Conservation (phyloP, 2,329 filamentous ascomycete genomes). For the Cercospora citrullina region DNA sequence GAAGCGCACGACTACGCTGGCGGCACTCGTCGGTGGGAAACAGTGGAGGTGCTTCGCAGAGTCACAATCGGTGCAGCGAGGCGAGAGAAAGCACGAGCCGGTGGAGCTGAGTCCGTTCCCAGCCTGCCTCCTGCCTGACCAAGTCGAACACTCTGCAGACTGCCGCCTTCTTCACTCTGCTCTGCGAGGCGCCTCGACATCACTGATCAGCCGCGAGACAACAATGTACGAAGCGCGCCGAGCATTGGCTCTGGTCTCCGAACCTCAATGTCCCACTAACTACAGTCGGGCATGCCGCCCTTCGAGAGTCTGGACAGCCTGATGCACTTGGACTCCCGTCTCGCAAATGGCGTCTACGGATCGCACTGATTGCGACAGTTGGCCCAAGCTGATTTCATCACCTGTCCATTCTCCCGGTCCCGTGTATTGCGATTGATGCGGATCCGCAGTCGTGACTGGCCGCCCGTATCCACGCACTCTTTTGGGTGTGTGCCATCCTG, state of each 20-base stretch:
- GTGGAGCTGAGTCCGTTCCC: neutral
- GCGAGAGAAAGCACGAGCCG: neutral
- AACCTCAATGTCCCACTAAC: neutral
- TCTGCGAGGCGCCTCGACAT: neutral
- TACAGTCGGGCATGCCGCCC: neutral
- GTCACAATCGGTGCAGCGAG: neutral
- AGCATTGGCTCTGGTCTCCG: neutral
- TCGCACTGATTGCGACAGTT: neutral
- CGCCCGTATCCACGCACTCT: neutral
- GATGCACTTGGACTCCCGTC: neutral
- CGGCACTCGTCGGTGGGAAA: no score
- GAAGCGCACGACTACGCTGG: no score
- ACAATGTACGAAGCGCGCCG: neutral
- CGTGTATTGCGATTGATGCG: neutral
- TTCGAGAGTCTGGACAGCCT: neutral
- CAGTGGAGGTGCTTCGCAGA: neutral
- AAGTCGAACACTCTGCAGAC: neutral
- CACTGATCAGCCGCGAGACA: neutral
- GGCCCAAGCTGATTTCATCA: neutral
- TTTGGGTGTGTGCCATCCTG: neutral
- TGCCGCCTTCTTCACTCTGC: neutral
- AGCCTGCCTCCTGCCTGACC: neutral
- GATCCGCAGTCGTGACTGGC: neutral
- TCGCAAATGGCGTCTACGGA: neutral
- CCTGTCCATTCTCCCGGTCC: neutral